phyloP scores from a whole-genome alignment of 2,329 filamentous ascomycete genomes.

The Colletotrichum salicis region DNA sequence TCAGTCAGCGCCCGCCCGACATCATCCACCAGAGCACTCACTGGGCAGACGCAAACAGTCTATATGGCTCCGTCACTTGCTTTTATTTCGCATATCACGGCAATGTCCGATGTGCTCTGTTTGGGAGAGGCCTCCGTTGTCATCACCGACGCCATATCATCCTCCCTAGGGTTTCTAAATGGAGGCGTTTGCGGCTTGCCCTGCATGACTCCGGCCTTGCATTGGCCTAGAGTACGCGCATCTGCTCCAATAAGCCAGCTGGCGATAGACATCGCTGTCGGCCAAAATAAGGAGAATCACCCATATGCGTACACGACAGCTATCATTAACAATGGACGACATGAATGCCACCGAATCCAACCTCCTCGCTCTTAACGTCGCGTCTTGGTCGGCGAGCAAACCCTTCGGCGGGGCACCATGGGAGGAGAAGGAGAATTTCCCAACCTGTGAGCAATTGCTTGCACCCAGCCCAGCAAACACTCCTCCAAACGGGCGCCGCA shows the following conservation, averaged over 20 bases:
- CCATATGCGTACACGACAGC: slow-evolving; percentile 3
- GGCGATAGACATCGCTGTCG: neutral
- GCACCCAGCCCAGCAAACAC: slow-evolving; percentile 11
- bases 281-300: neutral
- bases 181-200: neutral
- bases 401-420: neutral
- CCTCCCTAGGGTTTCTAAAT: neutral
- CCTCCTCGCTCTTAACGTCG: neutral
- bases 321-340: neutral
- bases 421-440: neutral
- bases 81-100: neutral
- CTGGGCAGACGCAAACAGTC: neutral
- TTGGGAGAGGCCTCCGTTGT: slow-evolving; percentile 11
- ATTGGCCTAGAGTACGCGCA: neutral
- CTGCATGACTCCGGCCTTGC: neutral
- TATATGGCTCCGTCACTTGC: neutral
- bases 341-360: too few relatives aligned
- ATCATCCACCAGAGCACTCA: neutral
- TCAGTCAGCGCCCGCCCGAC: neutral
- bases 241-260: neutral
- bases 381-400: neutral
- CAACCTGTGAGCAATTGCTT: neutral
- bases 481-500: slow-evolving; percentile 32
- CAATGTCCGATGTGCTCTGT: slow-evolving; percentile 13
- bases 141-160: neutral